Evolutionary conservation across 2,329 filamentous ascomycete genomes (phyloP).

Genomic region (Arthroderma sp.): DNA sequence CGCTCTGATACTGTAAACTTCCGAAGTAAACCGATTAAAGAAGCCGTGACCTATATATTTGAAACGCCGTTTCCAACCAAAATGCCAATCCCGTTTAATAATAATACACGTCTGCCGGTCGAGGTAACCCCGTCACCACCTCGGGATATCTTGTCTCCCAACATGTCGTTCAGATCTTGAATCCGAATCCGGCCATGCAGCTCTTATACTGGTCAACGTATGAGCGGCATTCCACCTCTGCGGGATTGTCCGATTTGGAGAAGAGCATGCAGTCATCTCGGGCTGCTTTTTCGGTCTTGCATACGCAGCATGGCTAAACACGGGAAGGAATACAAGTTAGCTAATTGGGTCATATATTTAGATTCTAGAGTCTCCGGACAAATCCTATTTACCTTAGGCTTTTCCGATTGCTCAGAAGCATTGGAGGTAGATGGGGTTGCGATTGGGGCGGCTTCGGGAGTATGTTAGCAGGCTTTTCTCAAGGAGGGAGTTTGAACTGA

Average conservation of each 20-base stretch:
- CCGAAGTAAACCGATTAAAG: too few relatives aligned
- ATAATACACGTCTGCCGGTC: too few relatives aligned
- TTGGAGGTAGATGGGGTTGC: too few relatives aligned
- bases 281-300: slow-evolving; percentile 82
- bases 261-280: slow-evolving; percentile 99
- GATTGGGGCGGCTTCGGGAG: not conserved
- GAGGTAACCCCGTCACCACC: too few relatives aligned
- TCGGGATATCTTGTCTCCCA: not conserved
- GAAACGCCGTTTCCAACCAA: too few relatives aligned
- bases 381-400: not conserved
- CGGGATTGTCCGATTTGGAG: slow-evolving; percentile 66
- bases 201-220: slow-evolving; percentile 73
- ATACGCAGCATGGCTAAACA: slow-evolving; percentile 83
- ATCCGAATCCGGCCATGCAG: slow-evolving; percentile 91
- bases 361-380: not conserved
- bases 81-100: too few relatives aligned
- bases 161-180: slow-evolving; percentile 41
- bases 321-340: not conserved
- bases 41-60: too few relatives aligned
- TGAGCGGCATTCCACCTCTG: slow-evolving; percentile 63
- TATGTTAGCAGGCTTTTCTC: not conserved
- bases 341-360: not conserved
- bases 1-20: too few relatives aligned
- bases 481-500: not conserved
- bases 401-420: not conserved